phyloP scores from a whole-genome alignment of 2,329 filamentous ascomycete genomes.

The Ophiostoma ulmi region DNA sequence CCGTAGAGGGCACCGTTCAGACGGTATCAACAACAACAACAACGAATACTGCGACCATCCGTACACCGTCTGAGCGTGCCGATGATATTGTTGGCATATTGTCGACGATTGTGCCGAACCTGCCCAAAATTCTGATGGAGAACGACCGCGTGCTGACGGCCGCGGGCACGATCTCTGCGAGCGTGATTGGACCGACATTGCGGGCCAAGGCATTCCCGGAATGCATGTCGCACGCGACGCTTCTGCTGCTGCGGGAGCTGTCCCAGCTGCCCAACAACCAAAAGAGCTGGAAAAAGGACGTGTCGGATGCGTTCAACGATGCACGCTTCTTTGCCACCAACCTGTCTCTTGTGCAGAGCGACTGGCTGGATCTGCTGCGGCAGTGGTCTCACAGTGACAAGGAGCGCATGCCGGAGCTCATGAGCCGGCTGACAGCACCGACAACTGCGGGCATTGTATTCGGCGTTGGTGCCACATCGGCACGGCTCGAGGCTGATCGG shows the following conservation, averaged over 20 bases:
- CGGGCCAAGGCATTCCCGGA: constrained; percentile 83
- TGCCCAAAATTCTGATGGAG: constrained; percentile 79
- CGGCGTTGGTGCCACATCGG: constrained; percentile 92
- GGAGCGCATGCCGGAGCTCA: constrained; percentile 75
- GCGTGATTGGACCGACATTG: constrained; percentile 74
- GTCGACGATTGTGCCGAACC: constrained; percentile 69
- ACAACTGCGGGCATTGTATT: constrained; percentile 96
- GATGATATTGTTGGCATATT: constrained; percentile 79
- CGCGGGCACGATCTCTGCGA: constrained; percentile 74
- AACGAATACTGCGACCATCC: not conserved
- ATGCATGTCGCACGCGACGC: constrained; percentile 65
- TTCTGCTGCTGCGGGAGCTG: constrained; percentile 71
- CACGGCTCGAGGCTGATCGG: constrained; percentile 88
- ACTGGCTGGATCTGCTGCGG: constrained; percentile 72
- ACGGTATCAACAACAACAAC: constrained; percentile 31
- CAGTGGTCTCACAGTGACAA: constrained; percentile 86
- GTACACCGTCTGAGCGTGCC: constrained; percentile 45
- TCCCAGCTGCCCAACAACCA: constrained; percentile 72
- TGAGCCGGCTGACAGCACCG: constrained; percentile 75
- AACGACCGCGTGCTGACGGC: constrained; percentile 76
- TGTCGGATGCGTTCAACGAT: constrained; percentile 89
- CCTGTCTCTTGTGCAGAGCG: constrained; percentile 58
- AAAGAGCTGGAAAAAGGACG: constrained; percentile 89
- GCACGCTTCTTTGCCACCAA: constrained; percentile 73
- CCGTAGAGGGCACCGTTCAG: constrained; percentile 35